phyloP scores from a whole-genome alignment of 2,329 filamentous ascomycete species.

The Colletotrichum trifolii region DNA sequence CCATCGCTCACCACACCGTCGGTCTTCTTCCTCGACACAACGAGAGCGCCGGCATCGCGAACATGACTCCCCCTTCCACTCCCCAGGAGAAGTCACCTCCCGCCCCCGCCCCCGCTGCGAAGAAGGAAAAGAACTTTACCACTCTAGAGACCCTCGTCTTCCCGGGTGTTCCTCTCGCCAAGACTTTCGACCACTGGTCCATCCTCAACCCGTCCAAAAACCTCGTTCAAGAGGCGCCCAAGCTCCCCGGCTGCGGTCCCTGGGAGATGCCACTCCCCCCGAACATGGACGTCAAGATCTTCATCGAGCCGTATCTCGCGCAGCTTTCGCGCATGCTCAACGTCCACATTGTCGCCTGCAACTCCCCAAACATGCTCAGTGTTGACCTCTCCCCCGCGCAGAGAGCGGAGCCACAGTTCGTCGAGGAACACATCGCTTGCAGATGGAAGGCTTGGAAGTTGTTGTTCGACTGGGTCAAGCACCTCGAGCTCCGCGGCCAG shows the following conservation, averaged over 20 bases:
- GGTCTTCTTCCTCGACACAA: too few relatives aligned
- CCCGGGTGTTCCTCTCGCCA: neutral
- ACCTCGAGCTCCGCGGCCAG: conserved; percentile 2
- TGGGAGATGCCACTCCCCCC: conserved; percentile 18
- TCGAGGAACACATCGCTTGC: neutral
- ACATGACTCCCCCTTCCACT: too few relatives aligned
- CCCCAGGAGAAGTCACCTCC: too few relatives aligned
- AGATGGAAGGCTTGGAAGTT: conserved; percentile 3
- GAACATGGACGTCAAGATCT: conserved; percentile 1
- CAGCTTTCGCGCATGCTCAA: neutral
- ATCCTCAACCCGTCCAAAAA: neutral
- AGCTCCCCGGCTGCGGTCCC: conserved; percentile 8
- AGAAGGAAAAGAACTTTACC: too few relatives aligned
- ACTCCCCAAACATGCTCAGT: neutral
- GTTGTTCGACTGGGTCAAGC: conserved; percentile 2
- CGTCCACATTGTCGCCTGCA: neutral
- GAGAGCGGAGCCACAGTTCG: neutral
- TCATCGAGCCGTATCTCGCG: neutral
- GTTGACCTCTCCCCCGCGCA: neutral
- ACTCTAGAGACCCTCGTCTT: too few relatives aligned
- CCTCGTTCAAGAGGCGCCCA: neutral
- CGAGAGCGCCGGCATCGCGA: too few relatives aligned
- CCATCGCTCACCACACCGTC: too few relatives aligned
- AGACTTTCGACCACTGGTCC: conserved; percentile 2
- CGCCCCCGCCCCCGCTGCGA: too few relatives aligned